Percentiles rank a stretch among this genome's conserved stretches.
Conservation (phyloP, 148 eudicot species). For the Nyssa sinensis region DNA sequence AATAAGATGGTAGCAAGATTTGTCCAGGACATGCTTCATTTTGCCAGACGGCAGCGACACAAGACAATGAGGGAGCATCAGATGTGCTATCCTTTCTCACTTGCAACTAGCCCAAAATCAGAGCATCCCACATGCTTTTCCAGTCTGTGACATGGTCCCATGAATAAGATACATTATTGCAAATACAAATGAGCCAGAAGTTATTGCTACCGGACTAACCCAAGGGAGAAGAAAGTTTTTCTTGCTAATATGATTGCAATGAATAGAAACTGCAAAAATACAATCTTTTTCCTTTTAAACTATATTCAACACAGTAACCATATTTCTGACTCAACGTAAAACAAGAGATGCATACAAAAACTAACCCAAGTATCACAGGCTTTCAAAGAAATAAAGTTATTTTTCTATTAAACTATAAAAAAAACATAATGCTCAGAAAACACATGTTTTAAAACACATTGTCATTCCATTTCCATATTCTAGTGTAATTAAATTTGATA, state of each 20-base stretch:
- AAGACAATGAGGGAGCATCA: background rate
- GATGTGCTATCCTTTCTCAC: background rate
- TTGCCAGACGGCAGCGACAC: background rate
- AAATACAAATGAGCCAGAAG: conserved; percentile 10
- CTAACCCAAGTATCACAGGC: conserved; percentile 20
- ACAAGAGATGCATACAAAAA: conserved; percentile 16
- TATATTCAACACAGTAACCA: conserved; percentile 5
- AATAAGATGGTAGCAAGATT: background rate
- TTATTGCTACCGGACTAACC: background rate
- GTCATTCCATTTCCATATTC: no score
- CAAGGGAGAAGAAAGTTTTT: background rate
- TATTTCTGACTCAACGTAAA: background rate
- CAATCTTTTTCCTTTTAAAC: no score
- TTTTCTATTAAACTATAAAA: background rate
- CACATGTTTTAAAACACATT: conserved; percentile 2
- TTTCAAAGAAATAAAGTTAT: conserved; percentile 14
- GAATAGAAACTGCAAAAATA: no score
- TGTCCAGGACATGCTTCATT: background rate
- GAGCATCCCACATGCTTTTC: conserved; percentile 6
- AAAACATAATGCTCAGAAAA: conserved; percentile 3
- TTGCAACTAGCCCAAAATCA: background rate
- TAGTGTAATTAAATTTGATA: no score
- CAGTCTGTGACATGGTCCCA: conserved; percentile 6
- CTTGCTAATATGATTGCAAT: no score
- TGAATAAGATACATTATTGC: conserved; percentile 2